Conservation (phyloP, 2,329 filamentous ascomycete genomes). For the Tolypocladium amazonense region DNA sequence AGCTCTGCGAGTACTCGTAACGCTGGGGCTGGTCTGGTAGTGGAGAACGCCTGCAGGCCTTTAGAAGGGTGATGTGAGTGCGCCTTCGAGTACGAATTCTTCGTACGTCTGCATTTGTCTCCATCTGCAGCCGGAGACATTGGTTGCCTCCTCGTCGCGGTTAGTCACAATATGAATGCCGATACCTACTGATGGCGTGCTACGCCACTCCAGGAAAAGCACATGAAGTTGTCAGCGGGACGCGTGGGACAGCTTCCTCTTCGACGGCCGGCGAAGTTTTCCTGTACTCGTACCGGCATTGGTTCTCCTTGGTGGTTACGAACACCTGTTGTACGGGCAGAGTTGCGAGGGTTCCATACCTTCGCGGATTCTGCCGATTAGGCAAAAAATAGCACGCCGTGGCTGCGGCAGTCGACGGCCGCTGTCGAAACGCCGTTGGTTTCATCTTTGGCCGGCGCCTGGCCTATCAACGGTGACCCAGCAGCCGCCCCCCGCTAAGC, state of each 20-base stretch:
- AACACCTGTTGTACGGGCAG: background rate
- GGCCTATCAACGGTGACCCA: constrained; percentile 7
- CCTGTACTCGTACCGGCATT: too few species aligned
- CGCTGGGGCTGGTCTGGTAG: background rate
- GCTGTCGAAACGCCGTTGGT: constrained; percentile 14
- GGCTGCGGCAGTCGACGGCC: background rate
- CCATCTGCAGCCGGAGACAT: background rate
- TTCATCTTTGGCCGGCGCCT: constrained; percentile 10
- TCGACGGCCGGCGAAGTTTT: background rate
- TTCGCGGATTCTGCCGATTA: background rate
- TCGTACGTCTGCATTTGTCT: background rate
- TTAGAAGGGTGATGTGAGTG: background rate
- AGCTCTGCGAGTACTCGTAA: too few species aligned
- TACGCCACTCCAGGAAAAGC: background rate
- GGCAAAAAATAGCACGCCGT: background rate
- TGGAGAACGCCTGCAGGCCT: background rate
- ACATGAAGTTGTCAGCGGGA: background rate
- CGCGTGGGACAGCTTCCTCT: background rate
- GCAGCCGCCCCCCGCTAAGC: background rate
- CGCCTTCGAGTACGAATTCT: background rate
- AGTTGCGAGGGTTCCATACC: background rate
- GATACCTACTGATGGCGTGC: background rate
- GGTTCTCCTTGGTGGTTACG: background rate
- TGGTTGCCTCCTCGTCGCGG: background rate
- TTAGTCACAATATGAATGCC: background rate